Evolutionary conservation across 1,284 basidiomycete species (phyloP).

Genomic region (Neonothopanus nambi): DNA sequence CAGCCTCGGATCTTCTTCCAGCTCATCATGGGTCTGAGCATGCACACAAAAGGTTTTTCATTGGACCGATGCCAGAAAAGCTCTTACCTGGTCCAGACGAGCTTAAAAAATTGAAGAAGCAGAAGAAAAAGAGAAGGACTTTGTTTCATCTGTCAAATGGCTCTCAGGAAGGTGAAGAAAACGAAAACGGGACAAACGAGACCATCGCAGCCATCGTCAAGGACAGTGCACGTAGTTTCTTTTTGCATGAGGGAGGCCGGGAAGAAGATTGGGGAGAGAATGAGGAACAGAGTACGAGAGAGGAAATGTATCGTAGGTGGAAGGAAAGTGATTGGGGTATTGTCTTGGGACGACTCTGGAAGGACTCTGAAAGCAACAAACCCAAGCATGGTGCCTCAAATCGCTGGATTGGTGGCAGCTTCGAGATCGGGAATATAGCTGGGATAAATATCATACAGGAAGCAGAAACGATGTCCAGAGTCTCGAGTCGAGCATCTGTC

Average conservation of each 20-base stretch:
- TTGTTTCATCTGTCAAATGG: conserved; percentile 10
- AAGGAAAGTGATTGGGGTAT: conserved; percentile 63
- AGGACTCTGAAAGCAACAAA: conserved; percentile 23
- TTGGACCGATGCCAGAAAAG: conserved; percentile 68
- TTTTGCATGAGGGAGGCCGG: conserved; percentile 59
- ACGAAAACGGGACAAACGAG: too few relatives aligned
- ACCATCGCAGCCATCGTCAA: conserved; percentile 48
- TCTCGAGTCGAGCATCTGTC: conserved; percentile 14
- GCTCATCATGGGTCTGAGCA: conserved; percentile 18
- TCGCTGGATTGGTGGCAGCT: conserved; percentile 72
- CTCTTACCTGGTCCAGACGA: conserved; percentile 40
- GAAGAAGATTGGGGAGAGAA: conserved; percentile 66
- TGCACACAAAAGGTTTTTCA: conserved; percentile 46
- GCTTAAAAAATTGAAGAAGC: conserved; percentile 25
- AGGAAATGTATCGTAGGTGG: conserved; percentile 65
- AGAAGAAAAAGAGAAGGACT: conserved; percentile 10
- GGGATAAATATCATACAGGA: conserved; percentile 55
- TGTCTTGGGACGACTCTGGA: conserved; percentile 42
- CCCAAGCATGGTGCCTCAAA: conserved; percentile 23
- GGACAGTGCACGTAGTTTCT: conserved; percentile 61
- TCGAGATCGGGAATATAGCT: conserved; percentile 70
- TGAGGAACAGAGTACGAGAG: conserved; percentile 47
- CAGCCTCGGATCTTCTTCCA: conserved; percentile 4
- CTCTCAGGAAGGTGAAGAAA: conserved; percentile 26
- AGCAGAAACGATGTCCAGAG: conserved; percentile 19